Conservation (phyloP, 306 rosid genomes). For the Ziziphus jujuba region DNA sequence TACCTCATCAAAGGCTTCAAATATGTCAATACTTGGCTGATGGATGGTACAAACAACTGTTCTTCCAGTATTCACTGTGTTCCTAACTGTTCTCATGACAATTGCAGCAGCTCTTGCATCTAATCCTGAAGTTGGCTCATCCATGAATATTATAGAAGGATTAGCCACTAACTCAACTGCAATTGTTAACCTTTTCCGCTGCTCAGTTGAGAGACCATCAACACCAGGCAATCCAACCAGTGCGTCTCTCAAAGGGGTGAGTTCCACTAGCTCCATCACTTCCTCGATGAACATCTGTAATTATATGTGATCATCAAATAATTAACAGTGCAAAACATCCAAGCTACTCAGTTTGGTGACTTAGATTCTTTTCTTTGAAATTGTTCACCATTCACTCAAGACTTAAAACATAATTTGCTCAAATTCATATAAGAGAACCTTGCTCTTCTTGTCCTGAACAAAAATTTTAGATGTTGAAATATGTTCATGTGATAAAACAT, state of each 20-base stretch:
- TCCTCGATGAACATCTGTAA: conserved; percentile 50
- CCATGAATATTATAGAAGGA: conserved; percentile 61
- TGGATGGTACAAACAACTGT: conserved; percentile 63
- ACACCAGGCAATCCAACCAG: conserved; percentile 55
- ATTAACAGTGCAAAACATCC: too few relatives aligned
- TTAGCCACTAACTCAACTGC: conserved; percentile 62
- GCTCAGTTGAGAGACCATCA: conserved; percentile 51
- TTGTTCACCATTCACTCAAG: neutral
- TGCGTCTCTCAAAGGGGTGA: conserved; percentile 40
- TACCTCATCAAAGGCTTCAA: conserved; percentile 59
- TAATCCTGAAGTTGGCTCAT: conserved; percentile 58
- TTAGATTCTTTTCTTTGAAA: neutral
- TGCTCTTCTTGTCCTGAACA: too few relatives aligned
- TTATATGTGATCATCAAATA: neutral
- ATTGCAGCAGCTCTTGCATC: conserved; percentile 66
- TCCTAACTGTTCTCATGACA: conserved; percentile 58
- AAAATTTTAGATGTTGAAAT: neutral
- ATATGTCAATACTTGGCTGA: conserved; percentile 64
- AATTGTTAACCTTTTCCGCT: conserved; percentile 52
- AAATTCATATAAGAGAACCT: too few relatives aligned
- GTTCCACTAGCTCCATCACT: conserved; percentile 57
- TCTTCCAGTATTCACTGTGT: conserved; percentile 54
- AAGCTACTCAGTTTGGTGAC: neutral
- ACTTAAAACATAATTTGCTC: too few relatives aligned
- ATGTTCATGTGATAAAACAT: too few relatives aligned